Conservation (phyloP, 441 rosid species). For the Manihot esculenta region DNA sequence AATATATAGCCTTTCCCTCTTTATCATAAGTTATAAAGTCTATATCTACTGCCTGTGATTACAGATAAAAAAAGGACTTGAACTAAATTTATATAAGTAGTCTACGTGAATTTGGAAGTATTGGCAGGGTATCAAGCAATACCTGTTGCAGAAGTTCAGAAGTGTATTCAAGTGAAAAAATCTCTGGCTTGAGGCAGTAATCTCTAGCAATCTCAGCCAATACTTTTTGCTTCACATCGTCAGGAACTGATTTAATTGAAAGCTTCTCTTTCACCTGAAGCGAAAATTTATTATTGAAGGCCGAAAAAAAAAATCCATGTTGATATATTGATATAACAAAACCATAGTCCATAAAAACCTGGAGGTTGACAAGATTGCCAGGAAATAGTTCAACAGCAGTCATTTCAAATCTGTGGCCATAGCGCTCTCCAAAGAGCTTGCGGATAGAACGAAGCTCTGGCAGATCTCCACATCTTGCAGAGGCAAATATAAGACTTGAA, state of each 20-base stretch:
- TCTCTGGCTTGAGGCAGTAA: constrained; percentile 32
- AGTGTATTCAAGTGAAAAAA: constrained; percentile 56
- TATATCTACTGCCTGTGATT: constrained; percentile 26
- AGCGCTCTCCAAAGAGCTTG: constrained; percentile 63
- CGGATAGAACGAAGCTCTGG: constrained; percentile 72
- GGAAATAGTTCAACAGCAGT: constrained; percentile 57
- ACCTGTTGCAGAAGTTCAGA: constrained; percentile 49
- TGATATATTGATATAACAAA: background rate
- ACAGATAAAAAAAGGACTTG: background rate
- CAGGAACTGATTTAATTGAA: constrained; percentile 41
- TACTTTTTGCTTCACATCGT: constrained; percentile 46
- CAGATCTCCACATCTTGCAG: constrained; percentile 78
- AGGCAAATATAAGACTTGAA: constrained; percentile 79
- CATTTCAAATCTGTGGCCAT: constrained; percentile 50
- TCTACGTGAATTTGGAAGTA: background rate
- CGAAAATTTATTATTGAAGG: background rate
- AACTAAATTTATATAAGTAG: background rate
- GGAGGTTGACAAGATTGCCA: constrained; percentile 59
- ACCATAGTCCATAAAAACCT: constrained; percentile 38
- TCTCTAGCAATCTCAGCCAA: constrained; percentile 54
- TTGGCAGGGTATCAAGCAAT: background rate
- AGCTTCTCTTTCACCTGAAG: constrained; percentile 56
- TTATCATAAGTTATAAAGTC: constrained; percentile 1
- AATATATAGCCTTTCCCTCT: constrained; percentile 13
- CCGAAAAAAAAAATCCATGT: background rate